These are phyloP conservation scores for Chlamydomonas incerta DNA, from an alignment of 139 green algal species.

Conservation along the genomic window DNA sequence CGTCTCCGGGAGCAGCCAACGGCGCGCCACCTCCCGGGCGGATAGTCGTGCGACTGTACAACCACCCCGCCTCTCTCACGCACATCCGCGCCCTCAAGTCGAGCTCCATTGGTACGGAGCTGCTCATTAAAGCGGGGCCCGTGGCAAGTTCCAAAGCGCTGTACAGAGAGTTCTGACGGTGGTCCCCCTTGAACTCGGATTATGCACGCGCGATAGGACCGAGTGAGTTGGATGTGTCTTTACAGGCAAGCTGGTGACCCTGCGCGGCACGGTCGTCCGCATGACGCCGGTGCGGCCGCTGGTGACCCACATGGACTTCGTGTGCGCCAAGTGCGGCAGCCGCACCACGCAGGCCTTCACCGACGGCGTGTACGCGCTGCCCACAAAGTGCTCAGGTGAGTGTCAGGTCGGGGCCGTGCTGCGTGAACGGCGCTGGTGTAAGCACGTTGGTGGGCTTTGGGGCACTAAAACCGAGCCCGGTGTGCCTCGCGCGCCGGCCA, in stretches of 20 bases:
- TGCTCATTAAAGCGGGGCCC: background rate
- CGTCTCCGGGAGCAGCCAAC: background rate
- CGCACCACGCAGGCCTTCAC: background rate
- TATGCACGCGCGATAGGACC: background rate
- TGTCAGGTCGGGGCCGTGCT: too few species aligned
- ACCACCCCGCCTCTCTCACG: constrained; percentile 55
- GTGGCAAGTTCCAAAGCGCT: background rate
- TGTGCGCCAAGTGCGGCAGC: constrained; percentile 82
- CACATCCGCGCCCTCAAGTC: constrained; percentile 71
- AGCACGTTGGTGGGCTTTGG: background rate
- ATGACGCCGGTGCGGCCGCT: constrained; percentile 74
- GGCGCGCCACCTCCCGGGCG: background rate
- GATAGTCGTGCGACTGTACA: constrained; percentile 61
- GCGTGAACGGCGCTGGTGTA: too few species aligned
- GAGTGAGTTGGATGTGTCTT: background rate
- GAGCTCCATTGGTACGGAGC: constrained; percentile 60
- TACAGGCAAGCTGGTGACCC: constrained; percentile 79
- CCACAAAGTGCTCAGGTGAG: constrained; percentile 68
- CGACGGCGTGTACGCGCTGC: constrained; percentile 71
- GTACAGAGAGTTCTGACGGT: too few species aligned
- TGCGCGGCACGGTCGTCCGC: constrained; percentile 86
- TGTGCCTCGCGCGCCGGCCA: background rate
- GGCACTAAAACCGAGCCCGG: too few species aligned
- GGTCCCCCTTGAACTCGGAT: background rate
- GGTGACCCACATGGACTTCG: constrained; percentile 78